Evolutionary conservation across 23 red algal species (phyloP), one percentile per base, ranked within the genome.

Genomic region (Gracilaria gracilis): DNA sequence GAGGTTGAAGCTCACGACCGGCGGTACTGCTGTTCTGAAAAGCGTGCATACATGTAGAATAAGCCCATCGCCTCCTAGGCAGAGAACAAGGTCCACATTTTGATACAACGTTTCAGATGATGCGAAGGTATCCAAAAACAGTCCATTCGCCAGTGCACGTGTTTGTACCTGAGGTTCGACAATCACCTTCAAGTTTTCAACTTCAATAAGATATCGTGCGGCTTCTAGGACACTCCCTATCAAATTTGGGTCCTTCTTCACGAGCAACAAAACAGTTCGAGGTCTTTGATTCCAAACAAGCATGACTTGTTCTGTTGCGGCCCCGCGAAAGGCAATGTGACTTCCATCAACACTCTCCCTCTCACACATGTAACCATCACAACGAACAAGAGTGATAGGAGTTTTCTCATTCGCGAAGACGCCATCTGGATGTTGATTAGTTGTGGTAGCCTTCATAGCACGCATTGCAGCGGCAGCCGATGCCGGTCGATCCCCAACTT

Each of bases 251-350:
- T 80, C 94, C 75, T 96, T 99, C 40, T 99, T 99, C 20, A 88
- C 84, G 2, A 99, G 83, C 48, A 99, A 55, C 42, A 99, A 79
- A 38, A 96, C 92, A 29, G 62, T 96, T 16, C 85, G 75, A 21
- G 97, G 97, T 39, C 91, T 81, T 42, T 62, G 59, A 93, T 96
- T 99, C 97, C 97, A 99, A 17, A 94, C 83, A 39, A 99, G 93
- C 97, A 99, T 99, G 11, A 99, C 97, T 78, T 99, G 97, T 75
- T 99, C 97, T 29, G 97, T 99, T 33, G 97, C 97, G 16, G 93
- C 87, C 28, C 97, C 93, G 23, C 94, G 90, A 79, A 99, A 99
- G 14, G 85, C 87, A 64, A 99, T 99, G 69, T 96, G 65, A 39
- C 97, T 93, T 6, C 80, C 77, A 20, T 94, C 90, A 12, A 99